Evolutionary conservation across 345 rosid species (phyloP).

Genomic region (Linum tenue): DNA sequence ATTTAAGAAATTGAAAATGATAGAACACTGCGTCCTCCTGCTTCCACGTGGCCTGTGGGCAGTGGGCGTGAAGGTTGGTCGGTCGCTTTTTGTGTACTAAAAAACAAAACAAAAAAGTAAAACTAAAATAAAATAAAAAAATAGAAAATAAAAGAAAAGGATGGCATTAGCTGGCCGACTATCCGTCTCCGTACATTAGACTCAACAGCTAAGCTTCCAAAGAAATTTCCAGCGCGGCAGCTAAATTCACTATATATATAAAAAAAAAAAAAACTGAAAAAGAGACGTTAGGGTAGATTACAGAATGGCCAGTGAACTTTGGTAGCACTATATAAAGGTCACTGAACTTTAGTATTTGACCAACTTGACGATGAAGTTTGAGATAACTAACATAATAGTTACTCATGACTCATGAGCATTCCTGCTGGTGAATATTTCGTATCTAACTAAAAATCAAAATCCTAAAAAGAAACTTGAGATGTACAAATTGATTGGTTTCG

Average conservation of each 20-base stretch:
- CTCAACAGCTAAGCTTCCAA: neutral
- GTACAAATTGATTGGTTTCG: no score
- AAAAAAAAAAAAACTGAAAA: neutral
- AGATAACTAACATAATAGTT: no score
- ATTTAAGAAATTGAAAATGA: neutral
- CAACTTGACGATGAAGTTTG: neutral
- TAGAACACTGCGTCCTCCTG: neutral
- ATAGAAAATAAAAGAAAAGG: neutral
- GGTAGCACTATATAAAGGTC: no score
- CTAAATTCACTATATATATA: no score
- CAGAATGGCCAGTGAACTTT: no score
- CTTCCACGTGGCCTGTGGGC: neutral
- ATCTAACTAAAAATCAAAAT: no score
- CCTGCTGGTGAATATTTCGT: no score
- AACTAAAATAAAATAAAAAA: no score
- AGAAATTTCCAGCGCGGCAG: neutral
- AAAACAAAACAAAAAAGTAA: no score
- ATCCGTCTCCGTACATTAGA: neutral
- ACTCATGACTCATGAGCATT: no score
- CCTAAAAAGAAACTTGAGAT: no score
- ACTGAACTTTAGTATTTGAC: conserved; percentile 10
- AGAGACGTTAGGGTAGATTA: no score
- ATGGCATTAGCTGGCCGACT: neutral
- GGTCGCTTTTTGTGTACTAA: neutral
- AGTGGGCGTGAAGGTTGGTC: conserved; percentile 1